Evolutionary conservation across 495 filamentous ascomycete genomes (phyloP).

Genomic region (Penicillium samsonianum): DNA sequence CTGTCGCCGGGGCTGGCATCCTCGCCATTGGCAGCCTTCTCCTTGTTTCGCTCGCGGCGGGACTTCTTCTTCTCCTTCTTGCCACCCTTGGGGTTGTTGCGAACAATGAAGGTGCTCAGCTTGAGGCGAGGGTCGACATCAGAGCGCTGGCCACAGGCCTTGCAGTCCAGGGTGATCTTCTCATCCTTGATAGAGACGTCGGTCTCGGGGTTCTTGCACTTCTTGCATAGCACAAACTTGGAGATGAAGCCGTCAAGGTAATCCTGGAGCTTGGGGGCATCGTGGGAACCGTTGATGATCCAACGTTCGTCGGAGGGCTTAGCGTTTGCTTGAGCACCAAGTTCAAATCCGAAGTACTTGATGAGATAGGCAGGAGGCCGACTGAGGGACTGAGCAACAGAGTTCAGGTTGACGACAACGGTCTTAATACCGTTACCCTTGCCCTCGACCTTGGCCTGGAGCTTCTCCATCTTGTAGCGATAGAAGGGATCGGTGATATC

Average conservation of each 20-base stretch:
- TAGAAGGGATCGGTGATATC: constrained; percentile 99
- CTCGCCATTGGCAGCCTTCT: constrained; percentile 65
- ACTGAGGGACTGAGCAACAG: constrained; percentile 87
- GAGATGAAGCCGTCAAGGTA: constrained; percentile 97
- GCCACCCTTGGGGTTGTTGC: constrained; percentile 90
- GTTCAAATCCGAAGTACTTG: constrained; percentile 99
- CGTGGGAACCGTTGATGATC: constrained; percentile 99
- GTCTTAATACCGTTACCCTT: constrained; percentile 98
- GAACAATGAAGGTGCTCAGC: constrained; percentile 95
- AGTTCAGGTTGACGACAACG: constrained; percentile 94
- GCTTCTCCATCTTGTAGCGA: constrained; percentile 99
- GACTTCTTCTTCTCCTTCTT: constrained; percentile 94
- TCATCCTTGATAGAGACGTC: constrained; percentile 92
- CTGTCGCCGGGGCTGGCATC: constrained; percentile 72
- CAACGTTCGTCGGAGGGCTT: constrained; percentile 97
- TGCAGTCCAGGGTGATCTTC: constrained; percentile 90
- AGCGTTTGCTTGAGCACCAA: constrained; percentile 96
- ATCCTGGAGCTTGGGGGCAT: constrained; percentile 93
- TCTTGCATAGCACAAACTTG: constrained; percentile 98
- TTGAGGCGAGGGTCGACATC: constrained; percentile 92
- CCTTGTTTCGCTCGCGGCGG: constrained; percentile 73
- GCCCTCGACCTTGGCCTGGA: constrained; percentile 99
- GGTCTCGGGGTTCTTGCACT: constrained; percentile 99
- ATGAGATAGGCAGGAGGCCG: constrained; percentile 94
- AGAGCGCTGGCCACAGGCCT: constrained; percentile 91